These are phyloP conservation scores for Schizopora paradoxa DNA, from an alignment of 1,284 basidiomycete genomes.

Conservation along the genomic window DNA sequence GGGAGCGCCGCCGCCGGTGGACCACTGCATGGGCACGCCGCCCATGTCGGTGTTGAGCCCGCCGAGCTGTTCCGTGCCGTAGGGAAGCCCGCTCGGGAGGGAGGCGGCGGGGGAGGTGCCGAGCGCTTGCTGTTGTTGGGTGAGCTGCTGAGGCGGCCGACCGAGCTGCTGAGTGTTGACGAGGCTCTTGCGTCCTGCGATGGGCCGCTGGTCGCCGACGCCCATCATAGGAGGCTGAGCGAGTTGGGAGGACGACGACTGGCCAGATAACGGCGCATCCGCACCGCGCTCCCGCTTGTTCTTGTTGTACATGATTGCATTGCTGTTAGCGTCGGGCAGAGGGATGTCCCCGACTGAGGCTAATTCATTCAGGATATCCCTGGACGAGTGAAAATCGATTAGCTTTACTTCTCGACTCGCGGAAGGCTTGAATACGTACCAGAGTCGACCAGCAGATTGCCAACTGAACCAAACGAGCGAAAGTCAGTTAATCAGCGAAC, in stretches of 20 bases:
- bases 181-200: constrained; percentile 26
- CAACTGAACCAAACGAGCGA: constrained; percentile 32
- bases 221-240: constrained; percentile 9
- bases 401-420: neutral
- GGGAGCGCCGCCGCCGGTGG: neutral
- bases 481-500: constrained; percentile 1
- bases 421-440: constrained; percentile 26
- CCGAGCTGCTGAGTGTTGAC: neutral
- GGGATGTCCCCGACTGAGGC: constrained; percentile 63
- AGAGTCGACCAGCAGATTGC: constrained; percentile 42
- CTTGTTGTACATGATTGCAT: too few relatives aligned
- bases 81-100: constrained; percentile 7
- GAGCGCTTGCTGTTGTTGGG: neutral
- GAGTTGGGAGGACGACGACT: constrained; percentile 18
- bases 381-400: constrained; percentile 22
- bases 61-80: constrained; percentile 13
- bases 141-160: neutral
- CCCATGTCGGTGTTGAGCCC: constrained; percentile 9
- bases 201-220: constrained; percentile 23
- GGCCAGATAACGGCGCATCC: constrained; percentile 34
- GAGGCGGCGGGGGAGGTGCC: constrained; percentile 6
- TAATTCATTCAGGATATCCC: constrained; percentile 65
- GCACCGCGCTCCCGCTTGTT: constrained; percentile 60
- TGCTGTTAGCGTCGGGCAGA: constrained; percentile 46
- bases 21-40: constrained; percentile 3